phyloP scores from a whole-genome alignment of 169 alveolate species.

The Plasmodium yoelii region DNA sequence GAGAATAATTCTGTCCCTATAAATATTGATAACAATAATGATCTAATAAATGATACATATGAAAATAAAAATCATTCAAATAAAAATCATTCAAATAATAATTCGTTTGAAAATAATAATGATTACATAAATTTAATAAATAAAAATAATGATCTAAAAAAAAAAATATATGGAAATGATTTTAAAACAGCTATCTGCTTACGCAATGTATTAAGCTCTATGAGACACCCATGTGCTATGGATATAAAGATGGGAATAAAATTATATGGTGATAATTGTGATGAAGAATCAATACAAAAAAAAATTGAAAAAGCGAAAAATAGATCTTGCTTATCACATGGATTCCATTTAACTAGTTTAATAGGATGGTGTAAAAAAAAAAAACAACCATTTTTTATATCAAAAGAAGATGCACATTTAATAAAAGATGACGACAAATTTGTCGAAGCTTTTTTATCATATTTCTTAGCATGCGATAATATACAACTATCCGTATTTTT shows the following conservation, averaged over 20 bases:
- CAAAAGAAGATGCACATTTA: constrained; percentile 77
- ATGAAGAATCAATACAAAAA: constrained; percentile 73
- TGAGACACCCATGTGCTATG: constrained; percentile 84
- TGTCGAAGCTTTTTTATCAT: constrained; percentile 73
- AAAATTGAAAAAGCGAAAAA: constrained; percentile 79
- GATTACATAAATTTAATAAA: constrained; percentile 33
- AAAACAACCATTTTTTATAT: constrained; percentile 70
- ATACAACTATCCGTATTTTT: constrained; percentile 27
- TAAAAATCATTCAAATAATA: neutral
- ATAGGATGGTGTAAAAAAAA: constrained; percentile 78
- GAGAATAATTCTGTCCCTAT: neutral
- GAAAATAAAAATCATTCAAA: neutral
- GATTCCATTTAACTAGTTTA: constrained; percentile 83
- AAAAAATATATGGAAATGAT: neutral
- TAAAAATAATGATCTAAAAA: constrained; percentile 17
- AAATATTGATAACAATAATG: neutral
- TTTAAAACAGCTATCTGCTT: constrained; percentile 77
- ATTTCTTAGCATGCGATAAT: constrained; percentile 75
- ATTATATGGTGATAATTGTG: constrained; percentile 81
- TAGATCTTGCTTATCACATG: constrained; percentile 80
- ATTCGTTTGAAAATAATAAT: neutral
- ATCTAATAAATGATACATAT: neutral
- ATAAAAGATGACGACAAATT: constrained; percentile 68
- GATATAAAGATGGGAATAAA: constrained; percentile 84
- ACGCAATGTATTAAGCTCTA: constrained; percentile 77